Evolutionary conservation across 495 filamentous ascomycete genomes (phyloP).

Genomic region (Lophiotrema nucula): DNA sequence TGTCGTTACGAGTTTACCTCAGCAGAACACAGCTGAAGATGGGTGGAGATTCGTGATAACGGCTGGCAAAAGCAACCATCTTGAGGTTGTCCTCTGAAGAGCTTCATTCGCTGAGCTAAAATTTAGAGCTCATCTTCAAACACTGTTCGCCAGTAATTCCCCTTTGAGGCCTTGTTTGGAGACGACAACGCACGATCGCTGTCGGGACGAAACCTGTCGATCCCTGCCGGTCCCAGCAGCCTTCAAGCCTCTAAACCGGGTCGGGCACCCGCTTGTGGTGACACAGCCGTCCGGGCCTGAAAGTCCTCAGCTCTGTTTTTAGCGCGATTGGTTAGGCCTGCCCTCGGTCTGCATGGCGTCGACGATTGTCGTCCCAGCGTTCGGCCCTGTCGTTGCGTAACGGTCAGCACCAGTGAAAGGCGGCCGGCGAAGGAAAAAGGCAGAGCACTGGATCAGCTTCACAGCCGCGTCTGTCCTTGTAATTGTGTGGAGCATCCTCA

Average conservation of each 20-base stretch:
- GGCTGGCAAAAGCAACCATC: too few relatives aligned
- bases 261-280: constrained; percentile 1
- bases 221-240: constrained; percentile 3
- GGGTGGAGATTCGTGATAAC: background rate
- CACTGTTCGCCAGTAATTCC: background rate
- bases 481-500: constrained; percentile 11
- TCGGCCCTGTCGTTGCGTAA: constrained; percentile 17
- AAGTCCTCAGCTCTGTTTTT: constrained; percentile 1
- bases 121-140: too few relatives aligned
- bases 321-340: constrained; percentile 13
- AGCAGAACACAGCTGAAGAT: constrained; percentile 2
- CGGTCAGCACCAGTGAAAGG: constrained; percentile 25
- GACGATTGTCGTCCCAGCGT: background rate
- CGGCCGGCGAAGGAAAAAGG: constrained; percentile 7
- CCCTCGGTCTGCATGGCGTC: constrained; percentile 17
- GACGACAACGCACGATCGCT: constrained; percentile 2
- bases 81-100: too few relatives aligned
- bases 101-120: too few relatives aligned
- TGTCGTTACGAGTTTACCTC: constrained; percentile 3
- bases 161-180: background rate
- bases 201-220: constrained; percentile 9
- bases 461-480: constrained; percentile 9
- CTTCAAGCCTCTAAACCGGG: background rate
- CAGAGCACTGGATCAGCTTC: constrained; percentile 15
- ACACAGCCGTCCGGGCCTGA: constrained; percentile 13